phyloP scores from a whole-genome alignment of 2,329 filamentous ascomycete genomes.

The Stromatinia cepivora region DNA sequence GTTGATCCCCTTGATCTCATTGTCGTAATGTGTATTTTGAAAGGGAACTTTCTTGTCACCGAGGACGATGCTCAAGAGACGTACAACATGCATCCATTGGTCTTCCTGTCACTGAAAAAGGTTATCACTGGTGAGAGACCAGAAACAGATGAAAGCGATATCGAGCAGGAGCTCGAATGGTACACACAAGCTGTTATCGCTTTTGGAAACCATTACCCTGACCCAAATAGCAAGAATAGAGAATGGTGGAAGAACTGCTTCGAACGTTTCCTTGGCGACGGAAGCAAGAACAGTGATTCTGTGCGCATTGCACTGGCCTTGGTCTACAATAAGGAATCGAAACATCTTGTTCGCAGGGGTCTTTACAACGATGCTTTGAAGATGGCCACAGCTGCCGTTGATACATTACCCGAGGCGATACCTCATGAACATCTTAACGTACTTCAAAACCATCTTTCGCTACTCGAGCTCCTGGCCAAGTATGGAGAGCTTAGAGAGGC shows the following conservation, averaged over 20 bases:
- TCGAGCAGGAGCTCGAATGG: slow-evolving; percentile 33
- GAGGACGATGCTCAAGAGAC: slow-evolving; percentile 29
- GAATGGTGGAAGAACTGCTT: slow-evolving; percentile 36
- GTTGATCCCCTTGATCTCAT: slow-evolving; percentile 34
- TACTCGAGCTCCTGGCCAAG: slow-evolving; percentile 31
- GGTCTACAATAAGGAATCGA: slow-evolving; percentile 33
- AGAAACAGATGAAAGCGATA: slow-evolving; percentile 25
- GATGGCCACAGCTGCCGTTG: slow-evolving; percentile 31
- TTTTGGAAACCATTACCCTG: slow-evolving; percentile 33
- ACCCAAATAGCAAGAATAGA: slow-evolving; percentile 27
- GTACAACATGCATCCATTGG: slow-evolving; percentile 33
- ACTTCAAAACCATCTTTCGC: slow-evolving; percentile 30
- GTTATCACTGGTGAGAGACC: slow-evolving; percentile 24
- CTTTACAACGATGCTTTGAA: slow-evolving; percentile 32
- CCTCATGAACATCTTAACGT: slow-evolving; percentile 29
- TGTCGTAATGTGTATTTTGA: slow-evolving; percentile 31
- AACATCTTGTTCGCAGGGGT: slow-evolving; percentile 31
- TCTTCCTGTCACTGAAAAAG: slow-evolving; percentile 31
- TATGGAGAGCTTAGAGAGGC: slow-evolving; percentile 32
- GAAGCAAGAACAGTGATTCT: slow-evolving; percentile 29
- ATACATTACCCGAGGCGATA: slow-evolving; percentile 31
- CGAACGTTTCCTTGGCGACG: slow-evolving; percentile 29
- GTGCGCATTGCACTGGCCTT: slow-evolving; percentile 29
- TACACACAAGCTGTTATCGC: slow-evolving; percentile 31
- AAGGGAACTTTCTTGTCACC: slow-evolving; percentile 30